Percentiles rank a stretch among this genome's conserved stretches.
phyloP scores from a whole-genome alignment of 129 eudicot species.

The Saussurea involucrata region DNA sequence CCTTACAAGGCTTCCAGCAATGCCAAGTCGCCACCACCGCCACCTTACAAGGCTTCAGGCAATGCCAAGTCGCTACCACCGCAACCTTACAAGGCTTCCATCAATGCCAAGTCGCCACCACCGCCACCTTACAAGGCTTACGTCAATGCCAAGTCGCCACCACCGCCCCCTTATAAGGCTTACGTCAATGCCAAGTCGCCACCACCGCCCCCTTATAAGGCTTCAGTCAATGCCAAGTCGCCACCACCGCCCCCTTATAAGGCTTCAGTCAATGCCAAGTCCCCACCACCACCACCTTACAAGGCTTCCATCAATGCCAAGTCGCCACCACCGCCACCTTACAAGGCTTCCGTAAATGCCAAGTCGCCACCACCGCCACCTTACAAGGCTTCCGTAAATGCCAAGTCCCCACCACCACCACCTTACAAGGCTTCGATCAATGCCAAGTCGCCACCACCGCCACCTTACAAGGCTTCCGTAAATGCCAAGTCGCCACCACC shows the following conservation, averaged over 20 bases:
- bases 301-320: neutral
- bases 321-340: neutral
- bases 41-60: neutral
- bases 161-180: neutral
- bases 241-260: neutral
- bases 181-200: neutral
- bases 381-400: neutral
- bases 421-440: neutral
- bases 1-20: neutral
- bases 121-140: neutral
- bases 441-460: neutral
- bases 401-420: neutral
- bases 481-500: neutral
- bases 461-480: neutral
- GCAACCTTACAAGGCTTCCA: neutral
- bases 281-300: neutral
- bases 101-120: neutral
- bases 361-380: neutral
- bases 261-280: neutral
- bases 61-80: neutral
- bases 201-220: neutral
- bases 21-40: neutral
- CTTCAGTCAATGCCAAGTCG: neutral
- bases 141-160: neutral
- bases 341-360: neutral